A percentile compares a stretch with the other conserved stretches of the same genome.
Conservation (phyloP, 2,329 filamentous ascomycete genomes). For the Trichoderma sp. region DNA sequence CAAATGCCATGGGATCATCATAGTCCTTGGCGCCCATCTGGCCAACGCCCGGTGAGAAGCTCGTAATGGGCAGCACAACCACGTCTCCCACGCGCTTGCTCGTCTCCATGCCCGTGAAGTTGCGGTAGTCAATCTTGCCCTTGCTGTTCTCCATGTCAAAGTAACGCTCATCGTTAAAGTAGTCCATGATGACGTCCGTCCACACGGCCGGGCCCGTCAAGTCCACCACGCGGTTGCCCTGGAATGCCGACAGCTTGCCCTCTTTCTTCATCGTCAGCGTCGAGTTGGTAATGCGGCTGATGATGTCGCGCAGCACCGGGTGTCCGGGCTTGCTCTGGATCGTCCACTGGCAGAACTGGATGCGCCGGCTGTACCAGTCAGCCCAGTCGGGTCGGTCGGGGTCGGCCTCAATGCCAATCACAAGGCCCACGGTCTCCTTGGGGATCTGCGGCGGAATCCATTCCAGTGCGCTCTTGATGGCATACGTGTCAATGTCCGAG, state of each 20-base stretch:
- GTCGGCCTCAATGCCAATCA: constrained; percentile 95
- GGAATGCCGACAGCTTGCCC: constrained; percentile 61
- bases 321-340: constrained; percentile 96
- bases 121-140: constrained; percentile 76
- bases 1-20: constrained; percentile 95
- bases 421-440: constrained; percentile 75
- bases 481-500: constrained; percentile 87
- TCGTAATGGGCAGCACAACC: constrained; percentile 90
- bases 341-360: constrained; percentile 99
- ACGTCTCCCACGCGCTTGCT: constrained; percentile 92
- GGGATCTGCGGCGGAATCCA: constrained; percentile 85
- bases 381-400: constrained; percentile 91
- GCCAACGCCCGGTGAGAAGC: constrained; percentile 91
- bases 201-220: constrained; percentile 93
- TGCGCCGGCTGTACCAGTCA: constrained; percentile 92
- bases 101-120: constrained; percentile 84
- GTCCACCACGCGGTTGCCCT: constrained; percentile 78
- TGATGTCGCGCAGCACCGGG: constrained; percentile 84
- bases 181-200: constrained; percentile 90
- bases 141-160: constrained; percentile 76
- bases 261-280: constrained; percentile 71
- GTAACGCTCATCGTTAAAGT: constrained; percentile 88
- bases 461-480: constrained; percentile 77
- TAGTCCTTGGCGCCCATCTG: constrained; percentile 90
- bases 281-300: constrained; percentile 81